Base-by-base conservation (phyloP, 148 eudicot species). In the Spergularia bocconei region DNA sequence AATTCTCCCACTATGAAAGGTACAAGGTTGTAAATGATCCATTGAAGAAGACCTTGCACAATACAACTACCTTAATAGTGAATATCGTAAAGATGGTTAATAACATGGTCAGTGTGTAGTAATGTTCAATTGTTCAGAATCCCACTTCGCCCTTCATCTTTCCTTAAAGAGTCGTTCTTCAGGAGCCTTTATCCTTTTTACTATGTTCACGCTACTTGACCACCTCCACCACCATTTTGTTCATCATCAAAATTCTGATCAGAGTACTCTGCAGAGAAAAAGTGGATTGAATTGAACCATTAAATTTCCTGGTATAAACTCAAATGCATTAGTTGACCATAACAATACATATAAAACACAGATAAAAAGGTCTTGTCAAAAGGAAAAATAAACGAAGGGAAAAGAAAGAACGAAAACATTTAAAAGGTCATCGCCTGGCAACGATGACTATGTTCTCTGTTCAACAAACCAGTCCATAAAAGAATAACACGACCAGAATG, bases 191-290 rank as follows among this genome's bases (percentile, higher is more conserved):
- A 50, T 77, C 75, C 93, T 82, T 75, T 92, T 88, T 4, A 55
- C 58, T 36, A 58, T 73, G 19, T 78, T 69, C 48, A 47, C 14
- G 54, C 61, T 75, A 68, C 78, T 61, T 14, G 71, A 60, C 38
- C 33, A 72, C 73, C 15, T 52, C 83, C 87, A 69, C 78, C 79
- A 11, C 51, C 87, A 74, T 58, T 67, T 70, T 81, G 84, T 57
- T 87, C 89, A 39, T 91, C 91, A n/a, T 69, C 70, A 29, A 93
- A 93, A 81, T 93, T 93, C 79, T 93, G 98, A 85, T 67, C 98
- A 0, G 88, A 86, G 51, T 65, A 85, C 82, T 91, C 98, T 93
- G 87, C 79, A 79, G 71, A 52, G 9, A 69, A 23, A 74, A 75
- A 11, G 20, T 29, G 11, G 12, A 61, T 17, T 13, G 59, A 38